A percentile compares a stretch with the other conserved stretches of the same genome.
phyloP scores from a whole-genome alignment of 2,329 filamentous ascomycete species.

The Lachnum nothofagi region DNA sequence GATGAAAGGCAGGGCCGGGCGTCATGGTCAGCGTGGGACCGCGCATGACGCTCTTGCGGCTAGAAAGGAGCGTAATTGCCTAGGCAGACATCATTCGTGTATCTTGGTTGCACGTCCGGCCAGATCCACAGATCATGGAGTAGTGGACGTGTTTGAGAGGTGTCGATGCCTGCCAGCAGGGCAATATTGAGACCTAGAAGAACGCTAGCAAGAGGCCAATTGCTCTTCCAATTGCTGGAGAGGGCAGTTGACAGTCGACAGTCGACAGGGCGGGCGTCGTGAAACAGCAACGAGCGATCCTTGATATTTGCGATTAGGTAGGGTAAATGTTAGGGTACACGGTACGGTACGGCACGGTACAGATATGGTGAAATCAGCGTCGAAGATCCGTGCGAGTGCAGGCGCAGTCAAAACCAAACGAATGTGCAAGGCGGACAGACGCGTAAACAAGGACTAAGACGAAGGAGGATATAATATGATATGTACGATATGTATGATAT shows the following conservation, averaged over 20 bases:
- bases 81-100: slow-evolving; percentile 22
- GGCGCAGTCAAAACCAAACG: too few relatives aligned
- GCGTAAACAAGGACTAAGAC: too few relatives aligned
- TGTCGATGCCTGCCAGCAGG: neutral
- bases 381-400: too few relatives aligned
- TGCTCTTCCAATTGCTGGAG: neutral
- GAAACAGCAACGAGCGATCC: neutral
- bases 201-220: neutral
- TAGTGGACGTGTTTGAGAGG: neutral
- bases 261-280: neutral
- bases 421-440: too few relatives aligned
- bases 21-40: slow-evolving; percentile 31
- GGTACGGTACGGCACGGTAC: neutral
- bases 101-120: neutral
- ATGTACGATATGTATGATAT: too few relatives aligned
- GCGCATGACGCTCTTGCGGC: slow-evolving; percentile 27
- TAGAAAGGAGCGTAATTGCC: slow-evolving; percentile 11
- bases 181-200: neutral
- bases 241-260: neutral
- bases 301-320: neutral
- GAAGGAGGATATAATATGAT: too few relatives aligned
- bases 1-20: slow-evolving; percentile 26
- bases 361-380: too few relatives aligned
- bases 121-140: neutral
- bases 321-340: neutral